Evolutionary conservation across 345 rosid genomes (phyloP).

Genomic region (Xanthoceras sorbifolium): DNA sequence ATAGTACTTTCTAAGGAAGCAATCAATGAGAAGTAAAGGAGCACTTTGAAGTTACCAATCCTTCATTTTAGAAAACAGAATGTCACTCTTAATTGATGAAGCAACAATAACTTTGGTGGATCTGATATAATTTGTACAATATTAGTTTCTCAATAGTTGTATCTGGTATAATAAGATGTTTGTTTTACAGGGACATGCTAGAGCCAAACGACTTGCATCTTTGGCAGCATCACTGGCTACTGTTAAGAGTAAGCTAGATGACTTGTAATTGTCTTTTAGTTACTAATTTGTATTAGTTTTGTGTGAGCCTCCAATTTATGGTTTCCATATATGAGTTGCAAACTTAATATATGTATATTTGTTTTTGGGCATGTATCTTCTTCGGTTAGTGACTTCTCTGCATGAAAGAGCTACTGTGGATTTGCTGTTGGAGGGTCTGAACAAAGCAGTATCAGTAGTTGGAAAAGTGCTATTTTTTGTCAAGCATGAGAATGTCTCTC

Average conservation of each 20-base stretch:
- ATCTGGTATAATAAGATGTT: constrained; percentile 19
- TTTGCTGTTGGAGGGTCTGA: constrained; percentile 56
- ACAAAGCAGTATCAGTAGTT: constrained; percentile 54
- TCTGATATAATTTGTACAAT: neutral
- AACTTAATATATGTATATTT: constrained; percentile 11
- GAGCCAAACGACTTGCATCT: constrained; percentile 48
- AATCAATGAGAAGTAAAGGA: neutral
- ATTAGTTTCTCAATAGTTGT: constrained; percentile 13
- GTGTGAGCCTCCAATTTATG: neutral
- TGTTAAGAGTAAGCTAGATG: constrained; percentile 42
- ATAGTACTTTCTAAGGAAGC: neutral
- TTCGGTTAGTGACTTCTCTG: constrained; percentile 43
- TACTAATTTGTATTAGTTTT: neutral
- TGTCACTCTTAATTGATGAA: neutral
- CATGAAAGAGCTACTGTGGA: constrained; percentile 48
- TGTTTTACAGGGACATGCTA: constrained; percentile 48
- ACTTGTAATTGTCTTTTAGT: constrained; percentile 14
- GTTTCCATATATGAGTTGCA: neutral
- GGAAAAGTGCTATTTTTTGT: constrained; percentile 67
- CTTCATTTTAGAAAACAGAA: neutral
- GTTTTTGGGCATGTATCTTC: constrained; percentile 4
- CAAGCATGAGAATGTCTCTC: constrained; percentile 59
- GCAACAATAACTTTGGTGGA: neutral
- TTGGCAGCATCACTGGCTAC: constrained; percentile 46
- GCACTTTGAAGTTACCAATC: neutral